These are phyloP conservation scores for Apiospora marii DNA, from an alignment of 2,329 filamentous ascomycete species.

Conservation along the genomic window DNA sequence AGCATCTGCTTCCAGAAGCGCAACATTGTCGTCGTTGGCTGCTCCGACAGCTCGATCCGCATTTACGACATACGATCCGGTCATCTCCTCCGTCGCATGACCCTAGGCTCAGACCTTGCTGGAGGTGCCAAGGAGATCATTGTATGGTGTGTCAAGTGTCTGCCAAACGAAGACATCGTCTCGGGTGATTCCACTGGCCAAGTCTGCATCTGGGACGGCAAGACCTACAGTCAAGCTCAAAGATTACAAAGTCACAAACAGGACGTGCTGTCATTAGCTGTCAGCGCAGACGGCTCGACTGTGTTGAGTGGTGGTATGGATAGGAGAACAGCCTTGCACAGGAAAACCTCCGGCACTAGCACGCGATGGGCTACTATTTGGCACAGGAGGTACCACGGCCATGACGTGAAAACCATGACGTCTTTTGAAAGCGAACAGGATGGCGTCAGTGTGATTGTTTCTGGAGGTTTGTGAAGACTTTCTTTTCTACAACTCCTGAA, in stretches of 20 bases:
- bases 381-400: conserved; percentile 85
- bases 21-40: conserved; percentile 85
- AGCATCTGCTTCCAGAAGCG: conserved; percentile 90
- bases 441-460: conserved; percentile 85
- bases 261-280: conserved; percentile 22
- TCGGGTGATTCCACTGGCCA: conserved; percentile 96
- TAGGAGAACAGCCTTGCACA: conserved; percentile 84
- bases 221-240: conserved; percentile 88
- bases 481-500: not conserved
- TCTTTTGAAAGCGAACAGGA: conserved; percentile 76
- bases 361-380: conserved; percentile 85
- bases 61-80: conserved; percentile 87
- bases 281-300: conserved; percentile 55
- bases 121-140: conserved; percentile 86
- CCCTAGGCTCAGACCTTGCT: conserved; percentile 78
- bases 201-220: conserved; percentile 91
- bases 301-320: conserved; percentile 95
- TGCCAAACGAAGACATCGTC: conserved; percentile 88
- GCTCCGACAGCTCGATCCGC: conserved; percentile 93
- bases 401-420: conserved; percentile 95
- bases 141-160: conserved; percentile 91
- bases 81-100: conserved; percentile 80
- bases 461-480: conserved; percentile 72
- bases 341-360: conserved; percentile 65
- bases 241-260: conserved; percentile 77